Evolutionary conservation across 2,329 filamentous ascomycete species (phyloP), one percentile per base, ranked within the genome.

Genomic region (Blastomyces parvus): DNA sequence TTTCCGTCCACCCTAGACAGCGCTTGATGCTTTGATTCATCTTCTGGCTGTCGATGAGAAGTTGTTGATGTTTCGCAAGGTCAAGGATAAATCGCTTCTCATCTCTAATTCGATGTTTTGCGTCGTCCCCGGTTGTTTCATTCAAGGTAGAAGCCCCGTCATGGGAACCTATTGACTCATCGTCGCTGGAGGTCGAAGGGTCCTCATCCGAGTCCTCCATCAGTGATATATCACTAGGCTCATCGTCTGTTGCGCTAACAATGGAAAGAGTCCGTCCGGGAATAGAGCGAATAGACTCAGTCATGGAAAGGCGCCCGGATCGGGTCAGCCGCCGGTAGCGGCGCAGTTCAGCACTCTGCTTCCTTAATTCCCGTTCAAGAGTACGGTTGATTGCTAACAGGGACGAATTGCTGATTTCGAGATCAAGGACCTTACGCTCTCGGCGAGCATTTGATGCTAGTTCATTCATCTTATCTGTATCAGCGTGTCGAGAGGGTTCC

Each of bases 331-430:
- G 86, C 60, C 90, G 86, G 73, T 88, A 97, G 53, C 93, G 84
- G 63, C 94, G 87, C 40, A 99, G 74, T 72, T 99, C 94, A 0
- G 89, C 85, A 46, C 89, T 93, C 71, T 97, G 93, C 73, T 96
- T 96, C 33, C 91, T 86, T 70, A 99, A 83, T 73, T 97, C 91
- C 30, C 91, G 85, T 77, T 99, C 94, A 0, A 99, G 79, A 0
- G 91, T 94, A 61, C 92, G 84, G 73, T 99, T 99, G 77, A 99
- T 97, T 50, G 94, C 94, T 63, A 96, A 84, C 2, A 99, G 82
- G 1, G 92, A 97, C 0, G 91, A 94, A 71, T 99, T 99, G 62
- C 89, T 96, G 67, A 99, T 99, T 73, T 99, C 91, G 6, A 99
- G 80, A 73, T 99, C 94, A 68, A 97, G 84, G 0, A 99, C 92